Evolutionary conservation across 2,329 filamentous ascomycete genomes (phyloP), one percentile per base, ranked within the genome.

Genomic region (Aureobasidium sp.): DNA sequence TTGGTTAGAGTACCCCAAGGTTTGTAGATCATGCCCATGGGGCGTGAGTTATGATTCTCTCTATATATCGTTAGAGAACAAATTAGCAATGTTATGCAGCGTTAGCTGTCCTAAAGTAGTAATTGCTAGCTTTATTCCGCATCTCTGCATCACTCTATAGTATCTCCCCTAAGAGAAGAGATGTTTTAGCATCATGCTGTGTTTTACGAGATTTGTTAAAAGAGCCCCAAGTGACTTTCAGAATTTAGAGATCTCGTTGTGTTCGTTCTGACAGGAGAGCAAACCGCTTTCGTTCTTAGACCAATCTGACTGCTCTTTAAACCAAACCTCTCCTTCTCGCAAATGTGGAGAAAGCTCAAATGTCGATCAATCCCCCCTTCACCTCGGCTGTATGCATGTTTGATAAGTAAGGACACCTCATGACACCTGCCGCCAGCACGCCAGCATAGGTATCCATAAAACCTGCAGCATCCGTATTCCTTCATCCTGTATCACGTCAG

Each of bases 11-110:
- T 21, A 10, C 16, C 41, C 39, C 30, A 34, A 45, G 52, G 53
- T 57, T 39, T 45, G 53, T 34, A 45, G 53, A 48, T 58, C 41
- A 15, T 58, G 42, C 54, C 54, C 54, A 58, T 58, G 54, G 54
- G 54, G 54, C 39, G 21, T n/a, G 13, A 21, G 13, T 41, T n/a
- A 16, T 37, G 21, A 11, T 29, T 50, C 15, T 50, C 30, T 2
- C 5, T 13, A 10, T 25, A 54, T 32, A 8, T 8, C 2, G 9
- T 25, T 52, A 36, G 15, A 27, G 32, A 52, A 52, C 49, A 21
- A 13, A 10, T 6, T 1, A n/a, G 5, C 5, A 13, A 7, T 13
- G 25, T n/a, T 27, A 41, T 3, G 6, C 15, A 42, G 15, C 34
- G 21, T 16, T 16, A 1, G 13, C 21, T 9, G 6, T 29, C 29